phyloP scores from a whole-genome alignment of 1,284 basidiomycete genomes.

The Fomitopsis schrenkii region DNA sequence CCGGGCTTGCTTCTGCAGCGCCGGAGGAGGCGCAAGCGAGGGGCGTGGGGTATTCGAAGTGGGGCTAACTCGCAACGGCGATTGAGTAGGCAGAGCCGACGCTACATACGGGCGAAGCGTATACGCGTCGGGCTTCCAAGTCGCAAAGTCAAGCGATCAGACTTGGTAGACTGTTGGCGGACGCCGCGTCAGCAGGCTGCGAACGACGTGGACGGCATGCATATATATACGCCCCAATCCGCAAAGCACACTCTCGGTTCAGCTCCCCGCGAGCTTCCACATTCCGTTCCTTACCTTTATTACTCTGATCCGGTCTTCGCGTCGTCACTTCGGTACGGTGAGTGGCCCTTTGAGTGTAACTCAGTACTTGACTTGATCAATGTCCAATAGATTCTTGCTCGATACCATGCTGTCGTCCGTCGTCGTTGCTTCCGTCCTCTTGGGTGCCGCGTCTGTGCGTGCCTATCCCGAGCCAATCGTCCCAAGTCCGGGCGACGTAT shows the following conservation, averaged over 20 bases:
- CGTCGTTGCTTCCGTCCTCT: conserved; percentile 37
- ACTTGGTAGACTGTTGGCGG: conserved; percentile 14
- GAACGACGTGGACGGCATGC: conserved; percentile 31
- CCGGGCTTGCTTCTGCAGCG: conserved; percentile 53
- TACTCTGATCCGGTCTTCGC: too few relatives aligned
- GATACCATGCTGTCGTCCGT: conserved; percentile 34
- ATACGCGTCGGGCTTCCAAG: conserved; percentile 10
- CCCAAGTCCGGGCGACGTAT: conserved; percentile 46
- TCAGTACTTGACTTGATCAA: too few relatives aligned
- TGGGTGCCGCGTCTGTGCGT: conserved; percentile 33
- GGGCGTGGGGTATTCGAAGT: conserved; percentile 7
- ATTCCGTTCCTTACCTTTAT: too few relatives aligned
- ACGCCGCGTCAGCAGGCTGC: conserved; percentile 6
- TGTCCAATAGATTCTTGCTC: not conserved
- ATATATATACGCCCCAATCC: too few relatives aligned
- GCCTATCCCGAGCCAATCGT: conserved; percentile 51
- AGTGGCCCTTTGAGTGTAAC: too few relatives aligned
- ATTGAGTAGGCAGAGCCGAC: not conserved
- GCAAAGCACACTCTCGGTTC: too few relatives aligned
- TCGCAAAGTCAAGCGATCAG: conserved; percentile 8
- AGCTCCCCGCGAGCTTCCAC: too few relatives aligned
- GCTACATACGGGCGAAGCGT: conserved; percentile 17
- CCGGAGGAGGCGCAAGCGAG: conserved; percentile 20
- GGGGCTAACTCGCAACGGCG: not conserved
- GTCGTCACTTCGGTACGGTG: too few relatives aligned